phyloP scores from a whole-genome alignment of 2,329 filamentous ascomycete genomes.

The Nigrospora osmanthi region DNA sequence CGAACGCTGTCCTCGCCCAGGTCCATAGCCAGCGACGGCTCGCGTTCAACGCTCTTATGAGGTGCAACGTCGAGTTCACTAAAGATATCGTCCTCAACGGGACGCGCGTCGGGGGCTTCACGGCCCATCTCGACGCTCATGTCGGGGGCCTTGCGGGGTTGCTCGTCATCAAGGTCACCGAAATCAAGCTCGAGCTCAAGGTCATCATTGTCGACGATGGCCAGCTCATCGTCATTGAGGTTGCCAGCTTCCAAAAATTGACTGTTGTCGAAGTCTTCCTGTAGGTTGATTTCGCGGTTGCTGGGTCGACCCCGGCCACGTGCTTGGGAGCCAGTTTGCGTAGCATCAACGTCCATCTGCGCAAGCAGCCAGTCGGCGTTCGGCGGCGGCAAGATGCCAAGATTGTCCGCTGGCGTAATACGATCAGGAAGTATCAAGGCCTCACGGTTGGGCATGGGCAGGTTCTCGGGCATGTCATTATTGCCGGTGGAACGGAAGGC shows the following conservation, averaged over 20 bases:
- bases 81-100: constrained; percentile 63
- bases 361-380: constrained; percentile 81
- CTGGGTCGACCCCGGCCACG: constrained; percentile 35
- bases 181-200: constrained; percentile 69
- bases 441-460: constrained; percentile 75
- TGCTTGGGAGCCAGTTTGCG: constrained; percentile 47
- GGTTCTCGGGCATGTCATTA: constrained; percentile 83
- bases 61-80: constrained; percentile 54
- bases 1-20: constrained; percentile 46
- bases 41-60: constrained; percentile 48
- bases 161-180: constrained; percentile 65
- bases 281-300: constrained; percentile 59
- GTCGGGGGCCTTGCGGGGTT: constrained; percentile 34
- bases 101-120: constrained; percentile 64
- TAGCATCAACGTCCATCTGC: constrained; percentile 53
- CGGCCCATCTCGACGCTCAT: constrained; percentile 81
- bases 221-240: constrained; percentile 48
- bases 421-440: constrained; percentile 84
- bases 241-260: constrained; percentile 70
- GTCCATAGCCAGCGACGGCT: constrained; percentile 45
- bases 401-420: constrained; percentile 83
- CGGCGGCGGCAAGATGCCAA: constrained; percentile 71
- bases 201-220: constrained; percentile 52
- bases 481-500: constrained; percentile 92
- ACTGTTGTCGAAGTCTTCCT: constrained; percentile 65